Percentiles rank a stretch among this genome's conserved stretches.
Conservation (phyloP, 2,329 filamentous ascomycete species). For the Claviceps fusiformis region DNA sequence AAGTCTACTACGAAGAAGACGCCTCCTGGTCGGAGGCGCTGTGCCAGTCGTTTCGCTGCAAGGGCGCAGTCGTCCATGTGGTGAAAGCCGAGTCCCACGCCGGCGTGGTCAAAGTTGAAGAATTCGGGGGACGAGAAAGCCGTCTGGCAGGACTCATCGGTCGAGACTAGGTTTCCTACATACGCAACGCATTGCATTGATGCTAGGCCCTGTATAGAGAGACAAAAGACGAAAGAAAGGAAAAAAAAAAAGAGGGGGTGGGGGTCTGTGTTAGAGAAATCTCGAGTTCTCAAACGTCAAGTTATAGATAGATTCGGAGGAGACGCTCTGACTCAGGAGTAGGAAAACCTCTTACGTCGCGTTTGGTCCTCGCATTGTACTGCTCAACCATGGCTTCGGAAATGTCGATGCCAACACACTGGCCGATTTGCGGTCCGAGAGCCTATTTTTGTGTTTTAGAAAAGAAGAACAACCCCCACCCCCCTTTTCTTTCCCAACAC, state of each 20-base stretch:
- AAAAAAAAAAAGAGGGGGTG: too few relatives aligned
- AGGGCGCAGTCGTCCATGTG: conserved; percentile 53
- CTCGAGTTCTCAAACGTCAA: too few relatives aligned
- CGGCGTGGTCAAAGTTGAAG: conserved; percentile 54
- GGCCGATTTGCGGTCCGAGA: conserved; percentile 22
- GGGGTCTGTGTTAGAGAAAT: too few relatives aligned
- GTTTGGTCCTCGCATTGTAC: conserved; percentile 49
- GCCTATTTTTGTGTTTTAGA: conserved; percentile 7
- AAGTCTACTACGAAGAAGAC: conserved; percentile 58
- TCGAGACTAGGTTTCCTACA: conserved; percentile 42
- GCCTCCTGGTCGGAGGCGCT: conserved; percentile 51
- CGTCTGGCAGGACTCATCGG: conserved; percentile 32
- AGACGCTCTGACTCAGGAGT: not conserved
- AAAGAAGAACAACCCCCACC: too few relatives aligned
- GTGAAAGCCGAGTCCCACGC: conserved; percentile 50
- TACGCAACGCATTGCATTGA: conserved; percentile 40
- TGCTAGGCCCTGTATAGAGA: conserved; percentile 28
- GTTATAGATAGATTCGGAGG: too few relatives aligned
- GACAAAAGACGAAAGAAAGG: too few relatives aligned
- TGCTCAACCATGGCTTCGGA: conserved; percentile 55
- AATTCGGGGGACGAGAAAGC: conserved; percentile 48
- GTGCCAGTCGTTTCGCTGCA: conserved; percentile 43
- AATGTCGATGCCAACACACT: conserved; percentile 55
- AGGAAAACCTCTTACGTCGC: conserved; percentile 28
- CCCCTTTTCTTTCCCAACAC: not conserved